Percentiles rank a stretch among this genome's conserved stretches.
Conservation (phyloP, 2,329 filamentous ascomycete genomes). For the Fusarium lateritium region DNA sequence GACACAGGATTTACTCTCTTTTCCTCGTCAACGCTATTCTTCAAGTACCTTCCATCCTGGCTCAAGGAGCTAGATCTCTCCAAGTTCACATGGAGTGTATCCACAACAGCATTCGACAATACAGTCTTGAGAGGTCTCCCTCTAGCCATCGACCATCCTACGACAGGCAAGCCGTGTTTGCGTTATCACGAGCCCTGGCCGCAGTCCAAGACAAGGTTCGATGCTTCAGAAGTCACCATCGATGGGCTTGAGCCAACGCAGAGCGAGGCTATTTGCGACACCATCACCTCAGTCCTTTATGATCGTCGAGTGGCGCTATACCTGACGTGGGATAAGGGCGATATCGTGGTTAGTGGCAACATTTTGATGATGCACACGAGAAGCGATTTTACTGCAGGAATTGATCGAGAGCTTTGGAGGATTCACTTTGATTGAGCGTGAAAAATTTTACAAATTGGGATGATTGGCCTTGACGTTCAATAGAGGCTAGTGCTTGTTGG, state of each 20-base stretch:
- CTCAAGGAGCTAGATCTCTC: constrained; percentile 56
- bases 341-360: constrained; percentile 69
- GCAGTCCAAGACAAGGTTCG: constrained; percentile 65
- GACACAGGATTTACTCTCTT: constrained; percentile 70
- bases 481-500: too few species aligned
- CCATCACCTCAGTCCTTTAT: constrained; percentile 61
- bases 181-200: constrained; percentile 71
- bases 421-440: constrained; percentile 61
- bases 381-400: constrained; percentile 61
- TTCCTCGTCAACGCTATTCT: constrained; percentile 65
- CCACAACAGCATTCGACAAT: constrained; percentile 63
- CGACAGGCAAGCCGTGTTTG: constrained; percentile 62
- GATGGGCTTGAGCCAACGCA: constrained; percentile 54
- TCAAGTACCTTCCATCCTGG: constrained; percentile 60
- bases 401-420: constrained; percentile 64
- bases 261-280: constrained; percentile 55
- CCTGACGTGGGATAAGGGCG: constrained; percentile 68
- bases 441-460: too few species aligned
- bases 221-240: constrained; percentile 61
- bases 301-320: constrained; percentile 66
- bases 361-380: constrained; percentile 64
- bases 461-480: too few species aligned
- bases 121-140: constrained; percentile 61
- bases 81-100: constrained; percentile 63
- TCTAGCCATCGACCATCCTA: constrained; percentile 62